phyloP scores from a whole-genome alignment of 2,329 filamentous ascomycete species.

The Exophiala mesophila region DNA sequence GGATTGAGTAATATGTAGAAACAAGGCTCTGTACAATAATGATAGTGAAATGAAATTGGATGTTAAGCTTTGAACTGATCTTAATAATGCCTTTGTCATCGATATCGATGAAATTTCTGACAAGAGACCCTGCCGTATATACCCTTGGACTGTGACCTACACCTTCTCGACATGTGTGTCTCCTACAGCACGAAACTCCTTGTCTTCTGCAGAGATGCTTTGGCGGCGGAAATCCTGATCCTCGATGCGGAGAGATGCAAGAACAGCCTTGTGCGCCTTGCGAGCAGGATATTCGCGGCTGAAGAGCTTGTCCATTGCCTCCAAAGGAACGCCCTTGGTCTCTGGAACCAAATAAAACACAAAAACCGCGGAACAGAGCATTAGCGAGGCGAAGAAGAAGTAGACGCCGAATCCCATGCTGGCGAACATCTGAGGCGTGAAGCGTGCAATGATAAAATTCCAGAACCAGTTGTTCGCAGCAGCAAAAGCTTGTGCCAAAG shows the following conservation, averaged over 20 bases:
- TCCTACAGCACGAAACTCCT: constrained; percentile 26
- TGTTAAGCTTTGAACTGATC: too few relatives aligned
- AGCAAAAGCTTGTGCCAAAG: constrained; percentile 67
- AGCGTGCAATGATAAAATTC: constrained; percentile 19
- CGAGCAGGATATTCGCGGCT: constrained; percentile 35
- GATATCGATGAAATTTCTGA: too few relatives aligned
- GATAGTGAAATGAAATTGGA: too few relatives aligned
- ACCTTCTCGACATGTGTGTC: constrained; percentile 20
- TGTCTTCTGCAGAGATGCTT: constrained; percentile 14
- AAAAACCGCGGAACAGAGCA: constrained; percentile 54
- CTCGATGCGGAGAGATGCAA: constrained; percentile 33
- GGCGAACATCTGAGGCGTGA: constrained; percentile 39
- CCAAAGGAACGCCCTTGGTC: constrained; percentile 61
- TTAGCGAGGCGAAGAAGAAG: constrained; percentile 63
- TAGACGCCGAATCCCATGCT: constrained; percentile 57
- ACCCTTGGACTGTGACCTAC: constrained; percentile 8
- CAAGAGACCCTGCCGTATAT: too few relatives aligned
- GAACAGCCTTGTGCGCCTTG: constrained; percentile 33
- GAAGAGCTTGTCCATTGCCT: constrained; percentile 62
- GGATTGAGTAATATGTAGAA: too few relatives aligned
- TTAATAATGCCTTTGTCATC: too few relatives aligned
- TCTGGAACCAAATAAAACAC: constrained; percentile 61
- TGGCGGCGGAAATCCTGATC: constrained; percentile 33
- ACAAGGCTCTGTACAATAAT: too few relatives aligned
- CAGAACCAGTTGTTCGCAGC: constrained; percentile 68